Conservation (phyloP, 257 asterid species). For the Solanum stenotomum region DNA sequence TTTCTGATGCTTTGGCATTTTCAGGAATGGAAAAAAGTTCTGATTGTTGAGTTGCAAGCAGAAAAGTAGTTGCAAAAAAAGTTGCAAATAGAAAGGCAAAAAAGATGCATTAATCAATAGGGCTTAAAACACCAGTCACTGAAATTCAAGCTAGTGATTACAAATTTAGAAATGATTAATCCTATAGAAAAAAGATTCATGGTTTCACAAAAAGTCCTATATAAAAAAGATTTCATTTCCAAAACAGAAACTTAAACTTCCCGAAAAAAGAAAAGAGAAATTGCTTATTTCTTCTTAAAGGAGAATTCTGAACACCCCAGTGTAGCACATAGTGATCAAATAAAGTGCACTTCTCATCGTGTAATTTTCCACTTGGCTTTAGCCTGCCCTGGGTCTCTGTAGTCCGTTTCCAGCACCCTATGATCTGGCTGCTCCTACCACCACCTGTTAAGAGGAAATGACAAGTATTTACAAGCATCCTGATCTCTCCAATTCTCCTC, state of each 20-base stretch:
- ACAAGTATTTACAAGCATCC: neutral
- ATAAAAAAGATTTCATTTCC: too few species aligned
- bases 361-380: neutral
- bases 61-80: neutral
- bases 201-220: too few species aligned
- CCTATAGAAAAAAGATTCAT: too few species aligned
- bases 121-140: too few species aligned
- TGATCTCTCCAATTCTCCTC: neutral
- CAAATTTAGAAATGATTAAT: too few species aligned
- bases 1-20: neutral
- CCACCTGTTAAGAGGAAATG: neutral
- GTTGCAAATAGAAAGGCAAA: neutral
- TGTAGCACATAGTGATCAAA: neutral
- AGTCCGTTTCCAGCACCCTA: neutral
- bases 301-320: too few species aligned
- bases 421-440: neutral
- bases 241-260: too few species aligned
- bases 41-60: neutral
- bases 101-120: neutral
- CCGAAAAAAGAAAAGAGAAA: too few species aligned
- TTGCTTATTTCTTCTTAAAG: too few species aligned
- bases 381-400: neutral
- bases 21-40: neutral
- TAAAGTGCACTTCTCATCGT: neutral
- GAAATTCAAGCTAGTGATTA: too few species aligned